Evolutionary conservation across 73 alveolate species (phyloP), one percentile per base, ranked within the genome.

Genomic region (Vitrella brassicaformis): DNA sequence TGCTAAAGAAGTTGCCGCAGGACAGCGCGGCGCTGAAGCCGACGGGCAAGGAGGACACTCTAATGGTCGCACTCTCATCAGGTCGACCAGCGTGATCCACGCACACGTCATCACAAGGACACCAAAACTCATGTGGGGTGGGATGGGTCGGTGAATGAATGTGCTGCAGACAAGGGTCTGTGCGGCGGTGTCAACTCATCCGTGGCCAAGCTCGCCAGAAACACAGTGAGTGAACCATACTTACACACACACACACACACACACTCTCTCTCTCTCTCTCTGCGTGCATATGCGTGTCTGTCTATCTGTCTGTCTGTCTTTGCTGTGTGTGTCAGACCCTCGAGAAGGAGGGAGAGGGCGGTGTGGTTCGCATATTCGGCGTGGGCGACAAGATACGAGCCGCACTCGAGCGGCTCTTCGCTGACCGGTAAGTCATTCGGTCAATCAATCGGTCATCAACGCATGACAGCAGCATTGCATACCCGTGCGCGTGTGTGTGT

Each of bases 151-250:
- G n/a, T n/a, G n/a, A n/a, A n/a, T n/a, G n/a, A n/a, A n/a, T n/a
- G n/a, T n/a, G n/a, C n/a, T 31, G 70, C 92, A 31, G 94, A 90
- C 70, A 90, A 81, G 71, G 96, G 96, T 29, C 90, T 90, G 32
- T 90, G 96, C 79, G 96, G 96, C 69, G 90, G 90, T 68, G 81
- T 90, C 68, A 90, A 90, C 81, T 84, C 94, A 65, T 80, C 76
- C 70, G 82, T 90, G 76, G 89, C 81, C 31, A 87, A 93, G 75
- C 90, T 80, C 68, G 76, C 82, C 32, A 85, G 80, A 84, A 74
- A 71, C 31, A 81, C 81, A 26, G 85, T 75, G 77, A 80, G 84
- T 72, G 56, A 71, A n/a, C n/a, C n/a, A n/a, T n/a, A n/a, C n/a
- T n/a, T n/a, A n/a, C n/a, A n/a, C n/a, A n/a, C n/a, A n/a, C n/a